Evolutionary conservation across 345 rosid genomes (phyloP).

Genomic region (Gossypium stocksii): DNA sequence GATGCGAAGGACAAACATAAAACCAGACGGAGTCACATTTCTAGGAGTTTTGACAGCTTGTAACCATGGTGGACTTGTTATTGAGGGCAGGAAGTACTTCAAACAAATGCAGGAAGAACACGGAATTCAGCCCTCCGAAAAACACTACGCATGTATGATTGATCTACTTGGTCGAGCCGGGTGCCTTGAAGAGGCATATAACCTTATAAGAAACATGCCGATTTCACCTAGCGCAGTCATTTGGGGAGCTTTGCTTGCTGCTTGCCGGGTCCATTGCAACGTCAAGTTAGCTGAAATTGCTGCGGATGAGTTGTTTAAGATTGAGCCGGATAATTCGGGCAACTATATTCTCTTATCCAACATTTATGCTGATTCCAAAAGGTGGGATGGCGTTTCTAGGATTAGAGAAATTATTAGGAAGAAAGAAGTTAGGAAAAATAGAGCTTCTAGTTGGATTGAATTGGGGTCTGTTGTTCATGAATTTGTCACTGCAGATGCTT

Average conservation of each 20-base stretch:
- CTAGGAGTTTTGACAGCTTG: slow-evolving; percentile 37
- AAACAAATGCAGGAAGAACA: slow-evolving; percentile 28
- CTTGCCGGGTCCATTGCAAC: slow-evolving; percentile 23
- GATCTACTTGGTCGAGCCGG: slow-evolving; percentile 36
- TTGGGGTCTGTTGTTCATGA: slow-evolving; percentile 28
- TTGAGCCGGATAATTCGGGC: slow-evolving; percentile 36
- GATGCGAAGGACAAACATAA: slow-evolving; percentile 24
- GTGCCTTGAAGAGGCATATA: slow-evolving; percentile 29
- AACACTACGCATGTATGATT: slow-evolving; percentile 33
- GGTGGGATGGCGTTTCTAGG: slow-evolving; percentile 24
- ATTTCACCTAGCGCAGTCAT: slow-evolving; percentile 19
- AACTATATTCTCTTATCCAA: slow-evolving; percentile 30
- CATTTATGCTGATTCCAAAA: slow-evolving; percentile 26
- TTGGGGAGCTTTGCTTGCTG: slow-evolving; percentile 16
- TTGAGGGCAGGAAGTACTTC: slow-evolving; percentile 33
- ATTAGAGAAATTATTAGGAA: slow-evolving; percentile 29
- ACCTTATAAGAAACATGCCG: slow-evolving; percentile 23
- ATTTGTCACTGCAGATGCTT: slow-evolving; percentile 33
- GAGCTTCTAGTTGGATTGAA: slow-evolving; percentile 37
- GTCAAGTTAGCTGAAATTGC: slow-evolving; percentile 29
- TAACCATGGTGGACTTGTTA: slow-evolving; percentile 31
- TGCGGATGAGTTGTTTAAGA: slow-evolving; percentile 29
- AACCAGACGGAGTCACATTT: slow-evolving; percentile 34
- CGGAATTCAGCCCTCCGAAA: slow-evolving; percentile 28
- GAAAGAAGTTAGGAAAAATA: slow-evolving; percentile 29